Conservation (phyloP, 305 asterid species). For the Plantago coronopus region DNA sequence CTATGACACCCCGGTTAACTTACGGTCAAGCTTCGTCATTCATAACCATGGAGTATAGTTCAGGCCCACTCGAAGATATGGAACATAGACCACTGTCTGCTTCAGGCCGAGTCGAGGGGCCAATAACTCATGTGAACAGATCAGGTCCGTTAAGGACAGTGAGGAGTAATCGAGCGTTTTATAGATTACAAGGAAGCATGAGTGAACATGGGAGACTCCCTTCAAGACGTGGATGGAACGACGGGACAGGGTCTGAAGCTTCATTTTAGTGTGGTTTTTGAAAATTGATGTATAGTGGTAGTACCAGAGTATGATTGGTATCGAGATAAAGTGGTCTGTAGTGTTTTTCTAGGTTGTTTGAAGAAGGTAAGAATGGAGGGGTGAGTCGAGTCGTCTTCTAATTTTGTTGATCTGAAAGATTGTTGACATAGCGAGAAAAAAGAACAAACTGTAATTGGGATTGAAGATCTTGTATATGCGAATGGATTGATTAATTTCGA, state of each 20-base stretch:
- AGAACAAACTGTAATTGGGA: constrained; percentile 28
- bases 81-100: constrained; percentile 61
- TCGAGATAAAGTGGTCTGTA: constrained; percentile 37
- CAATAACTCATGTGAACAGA: constrained; percentile 64
- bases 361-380: constrained; percentile 26
- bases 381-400: constrained; percentile 30
- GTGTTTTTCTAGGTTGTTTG: constrained; percentile 46
- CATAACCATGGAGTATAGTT: constrained; percentile 90
- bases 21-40: constrained; percentile 67
- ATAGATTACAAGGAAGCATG: constrained; percentile 75
- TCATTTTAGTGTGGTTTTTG: constrained; percentile 52
- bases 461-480: constrained; percentile 24
- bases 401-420: constrained; percentile 38
- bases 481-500: constrained; percentile 28
- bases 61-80: constrained; percentile 76
- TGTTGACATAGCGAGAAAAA: constrained; percentile 28
- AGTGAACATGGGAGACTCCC: constrained; percentile 72
- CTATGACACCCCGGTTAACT: constrained; percentile 49
- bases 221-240: constrained; percentile 51
- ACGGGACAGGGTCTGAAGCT: constrained; percentile 45
- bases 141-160: constrained; percentile 85
- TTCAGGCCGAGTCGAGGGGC: constrained; percentile 46
- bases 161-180: constrained; percentile 61
- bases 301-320: constrained; percentile 44
- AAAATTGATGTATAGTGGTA: constrained; percentile 40